Base-by-base conservation (phyloP, 2,329 filamentous ascomycete genomes). In the Colletotrichum orchidophilum region DNA sequence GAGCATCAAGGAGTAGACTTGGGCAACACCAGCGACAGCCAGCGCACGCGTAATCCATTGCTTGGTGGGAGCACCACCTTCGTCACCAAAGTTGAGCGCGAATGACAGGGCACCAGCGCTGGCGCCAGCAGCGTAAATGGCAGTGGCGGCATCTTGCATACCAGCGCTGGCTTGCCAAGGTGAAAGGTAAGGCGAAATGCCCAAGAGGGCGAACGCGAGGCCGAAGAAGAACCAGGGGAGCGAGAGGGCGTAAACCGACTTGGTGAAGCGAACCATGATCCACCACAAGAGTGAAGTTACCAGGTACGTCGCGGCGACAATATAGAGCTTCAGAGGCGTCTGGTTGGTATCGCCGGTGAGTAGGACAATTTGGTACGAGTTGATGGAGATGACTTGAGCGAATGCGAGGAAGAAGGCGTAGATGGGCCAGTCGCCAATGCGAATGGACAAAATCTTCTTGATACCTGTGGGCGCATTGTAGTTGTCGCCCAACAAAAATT, bases 301-400 rank as follows among this genome's bases (percentile, higher is more conserved):
- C 5, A 90, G 82, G 75, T 92, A 92, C 26, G 90, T 87, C 8
- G 83, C 85, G 0, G 89, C 89, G 42, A 91, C 87, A 59, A 85
- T 83, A 78, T 92, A 92, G 0, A 92, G 82, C 75, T 90, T 88
- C 35, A 81, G 78, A 4, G 89, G 87, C 2, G 86, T 85, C 77
- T 92, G 85, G 66, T 88, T 90, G 24, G 89, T 83, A 74, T 90
- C 86, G 21, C 90, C 91, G 0, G 89, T 90, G 24, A 93, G 83
- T n/a, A 93, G 83, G 0, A 90, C 91, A 76, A 92, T 89, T 76
- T 92, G 91, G 79, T 92, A 92, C 0, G 89, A 91, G 78, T 91
- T 92, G 67, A 89, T 88, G 1, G 90, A 88, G 60, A 92, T 87
- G 71, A 92, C 88, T 75, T 92, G 90, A 26, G 88, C 87, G 42